Evolutionary conservation across 495 filamentous ascomycete genomes (phyloP), one percentile per base, ranked within the genome.

Genomic region (Penicillium paxilli): DNA sequence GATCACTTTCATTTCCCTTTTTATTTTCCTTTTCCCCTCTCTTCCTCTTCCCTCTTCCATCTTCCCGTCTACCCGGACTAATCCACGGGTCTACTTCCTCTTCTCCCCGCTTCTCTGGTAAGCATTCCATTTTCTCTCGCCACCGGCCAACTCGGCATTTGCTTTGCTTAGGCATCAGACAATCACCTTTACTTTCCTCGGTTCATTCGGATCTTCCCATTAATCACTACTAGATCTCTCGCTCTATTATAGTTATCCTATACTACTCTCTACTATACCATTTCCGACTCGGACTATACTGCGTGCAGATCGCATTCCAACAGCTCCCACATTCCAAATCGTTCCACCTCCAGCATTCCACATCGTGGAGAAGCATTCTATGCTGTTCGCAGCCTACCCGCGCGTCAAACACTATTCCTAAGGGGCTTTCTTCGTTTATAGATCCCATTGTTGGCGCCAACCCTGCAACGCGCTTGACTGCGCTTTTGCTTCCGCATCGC

Each of bases 381-480:
- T 5, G 35, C 35, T 38, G 35, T 38, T 38, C 35, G 35, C 35
- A 38, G 35, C 35, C 14, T 16, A 38, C 17, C 35, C 16, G 35
- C 35, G 35, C 35, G n/a, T 38, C n/a, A 38, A 16, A 32, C n/a
- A 32, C n/a, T n/a, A n/a, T n/a, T n/a, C n/a, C n/a, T n/a, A n/a
- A n/a, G n/a, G n/a, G n/a, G n/a, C n/a, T n/a, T n/a, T 28, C 26
- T 28, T 11, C 26, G 26, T 28, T 28, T 28, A 28, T 28, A 28
- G 5, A 28, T 28, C 48, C 40, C 47, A 63, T 63, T 55, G 57
- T 56, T 52, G 45, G 28, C 52, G 47, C 54, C 12, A n/a, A 38
- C 11, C 4, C 35, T 38, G n/a, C 35, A 19, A 19, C 35, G 35
- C 35, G 35, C 35, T 38, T 38, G 35, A 2, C 5, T 38, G 35